Base-by-base conservation (phyloP, 2,329 filamentous ascomycete species). In the Fonsecaea multimorphosa region DNA sequence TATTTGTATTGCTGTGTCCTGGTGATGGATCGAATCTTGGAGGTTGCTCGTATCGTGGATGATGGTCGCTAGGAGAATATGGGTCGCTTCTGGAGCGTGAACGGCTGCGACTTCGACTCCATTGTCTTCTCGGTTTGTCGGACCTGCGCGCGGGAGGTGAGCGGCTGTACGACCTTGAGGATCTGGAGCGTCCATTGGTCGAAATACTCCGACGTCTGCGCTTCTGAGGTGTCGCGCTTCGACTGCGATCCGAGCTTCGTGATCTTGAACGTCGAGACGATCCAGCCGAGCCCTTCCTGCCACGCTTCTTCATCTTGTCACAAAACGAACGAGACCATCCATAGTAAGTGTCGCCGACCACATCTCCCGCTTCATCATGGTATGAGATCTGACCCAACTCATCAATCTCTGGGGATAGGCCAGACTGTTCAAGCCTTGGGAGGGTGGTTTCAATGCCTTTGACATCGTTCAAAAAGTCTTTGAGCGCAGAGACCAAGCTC, bases 311-410 rank as follows among this genome's bases (percentile, higher is more conserved):
- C 90, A 95, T 95, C 73, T 90, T 91, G 70, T 91, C 83, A 75
- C 91, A 96, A 71, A 96, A 95, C 0, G 82, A 81, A 44, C 86
- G 85, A 4, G 92, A 94, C 93, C 93, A 96, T 67, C 92, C 93
- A 74, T 96, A 96, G 76, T 96, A 96, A 0, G 90, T 91, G 68
- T 91, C 88, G 1, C 88, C 89, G 6, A 84, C 82, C 6, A 88
- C 75, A 2, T 90, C 86, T 0, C 88, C 88, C 0, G 86, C 89
- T 70, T 89, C 86, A 71, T 92, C 87, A 2, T 86, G 76, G 19
- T 88, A 79, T 59, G 92, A 81, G 16, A 84, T 79, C 74, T 95
- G 89, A 11, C 92, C 92, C 65, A 95, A 82, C 69, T 89, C 87
- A 73, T 92, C 89, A n/a, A 94, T 79, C 69, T 92, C 88, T n/a